Base-by-base conservation (phyloP, 306 rosid genomes). In the Malus sieversii region DNA sequence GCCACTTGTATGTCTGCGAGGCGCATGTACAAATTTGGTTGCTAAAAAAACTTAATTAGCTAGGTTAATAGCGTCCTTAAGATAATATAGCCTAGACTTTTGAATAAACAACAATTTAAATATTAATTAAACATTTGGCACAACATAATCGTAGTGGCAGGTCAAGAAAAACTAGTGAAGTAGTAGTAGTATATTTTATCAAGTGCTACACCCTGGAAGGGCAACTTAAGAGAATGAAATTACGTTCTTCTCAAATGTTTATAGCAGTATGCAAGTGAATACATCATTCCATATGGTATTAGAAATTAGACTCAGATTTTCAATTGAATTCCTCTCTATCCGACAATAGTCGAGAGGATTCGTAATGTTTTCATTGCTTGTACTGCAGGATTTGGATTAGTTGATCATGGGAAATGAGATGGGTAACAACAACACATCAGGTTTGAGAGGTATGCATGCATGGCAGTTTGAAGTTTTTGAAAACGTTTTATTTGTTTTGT, bases 321-420 rank as follows among this genome's bases (percentile, higher is more conserved):
- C 75, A 38, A 52, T 60, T 71, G 13, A 15, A 42, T 72, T 62
- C 63, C 65, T 68, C 82, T 84, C 44, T 51, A 79, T 19, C 29
- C 71, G 61, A 62, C 78, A 78, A 61, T 40, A 55, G 23, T 23
- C 69, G 55, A 15, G 55, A 48, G 18, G 20, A 74, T 51, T 83
- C 40, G n/a, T 66, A 22, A 51, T 70, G 32, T 74, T 51, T 78
- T 33, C 74, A 63, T 77, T 82, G 75, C 68, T 85, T 88, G 73
- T 71, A 52, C 85, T 86, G 73, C 86, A 87, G 97, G 93, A 78
- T 70, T 85, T 85, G 80, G 73, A 57, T 16, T 53, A 79, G 52
- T 69, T 88, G 90, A 89, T 83, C 74, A 91, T 94, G 92, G 93
- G 91, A 66, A 91, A 88, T 68, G 95, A 94, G 86, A 94, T 92